These are phyloP conservation scores for Fusarium begoniae DNA, from an alignment of 2,329 filamentous ascomycete species.

Conservation along the genomic window DNA sequence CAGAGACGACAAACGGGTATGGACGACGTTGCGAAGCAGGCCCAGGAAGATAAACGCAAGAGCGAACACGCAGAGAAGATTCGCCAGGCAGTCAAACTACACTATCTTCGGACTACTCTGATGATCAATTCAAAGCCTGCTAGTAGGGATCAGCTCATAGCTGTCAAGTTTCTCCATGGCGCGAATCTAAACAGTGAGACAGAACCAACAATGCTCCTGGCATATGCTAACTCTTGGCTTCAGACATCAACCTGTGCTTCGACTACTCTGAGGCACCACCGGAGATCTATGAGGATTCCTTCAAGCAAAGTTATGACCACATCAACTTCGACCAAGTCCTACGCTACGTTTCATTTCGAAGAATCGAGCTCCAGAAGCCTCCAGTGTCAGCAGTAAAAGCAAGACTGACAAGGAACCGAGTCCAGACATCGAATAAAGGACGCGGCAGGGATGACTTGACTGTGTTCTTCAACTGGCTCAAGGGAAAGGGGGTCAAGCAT, in stretches of 20 bases:
- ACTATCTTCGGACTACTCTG: background rate
- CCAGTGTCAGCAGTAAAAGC: background rate
- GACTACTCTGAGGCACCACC: background rate
- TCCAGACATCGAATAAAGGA: background rate
- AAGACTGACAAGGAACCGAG: background rate
- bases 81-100: background rate
- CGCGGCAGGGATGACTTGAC: background rate
- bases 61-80: background rate
- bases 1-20: background rate
- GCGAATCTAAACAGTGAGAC: background rate
- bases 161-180: background rate
- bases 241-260: background rate
- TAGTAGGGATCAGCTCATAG: background rate
- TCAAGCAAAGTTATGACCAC: background rate
- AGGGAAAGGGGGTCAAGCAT: background rate
- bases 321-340: background rate
- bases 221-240: background rate
- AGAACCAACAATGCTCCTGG: too few relatives aligned
- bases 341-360: background rate
- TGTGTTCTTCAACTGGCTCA: conserved; percentile 14
- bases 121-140: background rate
- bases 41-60: background rate
- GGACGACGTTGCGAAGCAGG: background rate
- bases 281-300: background rate
- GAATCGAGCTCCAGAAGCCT: background rate